Base-by-base conservation (phyloP, 176 grass and related monocot species). In the Cenchrus purpureus region DNA sequence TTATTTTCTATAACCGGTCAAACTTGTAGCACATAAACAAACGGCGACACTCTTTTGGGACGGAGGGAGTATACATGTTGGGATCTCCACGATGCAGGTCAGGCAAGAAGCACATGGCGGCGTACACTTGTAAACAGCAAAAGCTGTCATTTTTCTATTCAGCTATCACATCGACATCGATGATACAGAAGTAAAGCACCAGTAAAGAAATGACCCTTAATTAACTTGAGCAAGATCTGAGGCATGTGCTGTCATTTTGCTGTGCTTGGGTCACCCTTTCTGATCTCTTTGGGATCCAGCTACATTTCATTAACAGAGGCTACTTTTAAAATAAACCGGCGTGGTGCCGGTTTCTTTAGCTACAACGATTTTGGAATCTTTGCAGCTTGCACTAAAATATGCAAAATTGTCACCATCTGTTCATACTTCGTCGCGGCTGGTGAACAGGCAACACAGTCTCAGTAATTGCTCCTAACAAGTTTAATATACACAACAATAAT, bases 221-320 rank as follows among this genome's bases (percentile, higher is more conserved):
- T 90, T 59, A 31, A 84, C 65, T 91, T 80, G 53, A 70, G 81
- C 44, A 68, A 87, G 85, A 87, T 91, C 85, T 87, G 76, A 70
- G 68, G 51, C 89, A 63, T 63, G 69, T 69, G 66, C 32, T 83
- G 63, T 50, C 79, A 60, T 43, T 43, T 82, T 82, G 70, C 37
- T 68, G 84, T 43, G 50, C 19, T 78, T 51, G 32, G 43, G 60
- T 79, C 29, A 69, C 60, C 65, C 43, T 86, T 82, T 14, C 79
- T 69, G 62, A 14, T 67, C 43, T 59, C 31, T 58, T 74, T 19
- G 55, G 19, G 64, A 82, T 53, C 19, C 32, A 68, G 40, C 66
- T n/a, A 54, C 65, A 80, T 80, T 80, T 70, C 20, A 58, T 43
- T 76, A 87, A 32, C 12, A 2, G 45, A 65, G 16, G 34, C 5